Base-by-base conservation (phyloP, 805 yeast species). In the Millerozyma acaciae region DNA sequence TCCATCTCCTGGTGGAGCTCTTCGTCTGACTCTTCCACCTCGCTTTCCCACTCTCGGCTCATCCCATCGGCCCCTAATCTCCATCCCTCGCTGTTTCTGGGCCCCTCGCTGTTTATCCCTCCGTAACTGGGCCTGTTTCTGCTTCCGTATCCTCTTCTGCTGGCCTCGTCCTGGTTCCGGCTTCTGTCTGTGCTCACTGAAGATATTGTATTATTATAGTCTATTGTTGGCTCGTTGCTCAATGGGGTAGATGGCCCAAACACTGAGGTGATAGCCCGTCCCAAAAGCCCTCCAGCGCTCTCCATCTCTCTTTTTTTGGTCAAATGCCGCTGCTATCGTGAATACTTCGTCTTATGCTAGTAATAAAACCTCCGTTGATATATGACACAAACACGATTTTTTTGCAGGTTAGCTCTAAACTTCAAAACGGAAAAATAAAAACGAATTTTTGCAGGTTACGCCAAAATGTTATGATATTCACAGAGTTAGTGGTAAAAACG, bases 201-300 rank as follows among this genome's bases (percentile, higher is more conserved):
- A n/a, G n/a, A n/a, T 28, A 53, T 46, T 5, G 63, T 56, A 26
- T 51, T 34, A 33, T 57, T 50, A 39, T 60, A 61, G 37, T 59
- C 62, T 6, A 60, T 51, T 3, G 67, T 61, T 2, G 64, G 64
- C 31, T 60, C 65, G 37, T 60, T 58, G 14, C 45, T 40, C 24
- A 59, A 38, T 6, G 55, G 50, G 3, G 50, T 32, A 4, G 53
- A 19, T 2, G 39, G 33, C 8, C 47, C 44, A 24, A 41, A 37
- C 15, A 43, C 21, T 14, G 38, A 29, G 6, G 42, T 30, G 8
- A 38, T 26, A 4, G 45, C 44, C 29, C 33, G 40, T 13, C 33
- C 25, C 12, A 46, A 34, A 32, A 40, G 30, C n/a, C 28, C 31
- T 19, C n/a, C n/a, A n/a, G n/a, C n/a, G 18, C 8, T 20, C 5